Conservation (phyloP, 2,329 filamentous ascomycete genomes). For the Aspergillus ibericus region DNA sequence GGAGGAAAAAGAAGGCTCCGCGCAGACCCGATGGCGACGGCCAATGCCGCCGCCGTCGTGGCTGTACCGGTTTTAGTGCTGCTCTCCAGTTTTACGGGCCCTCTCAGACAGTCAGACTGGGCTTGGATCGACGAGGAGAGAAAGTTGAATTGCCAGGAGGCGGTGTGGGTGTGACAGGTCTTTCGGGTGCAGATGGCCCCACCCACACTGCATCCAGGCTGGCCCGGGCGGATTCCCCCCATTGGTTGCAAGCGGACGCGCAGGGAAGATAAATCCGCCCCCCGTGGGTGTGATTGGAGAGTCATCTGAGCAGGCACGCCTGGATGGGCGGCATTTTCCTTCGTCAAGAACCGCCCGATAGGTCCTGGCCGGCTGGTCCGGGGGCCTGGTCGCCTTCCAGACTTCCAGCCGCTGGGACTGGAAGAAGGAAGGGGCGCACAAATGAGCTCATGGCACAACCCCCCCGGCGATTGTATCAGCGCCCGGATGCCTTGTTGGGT, state of each 20-base stretch:
- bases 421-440: background rate
- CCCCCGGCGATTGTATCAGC: background rate
- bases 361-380: background rate
- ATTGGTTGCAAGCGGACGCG: constrained; percentile 7
- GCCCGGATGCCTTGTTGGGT: background rate
- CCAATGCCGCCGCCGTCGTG: background rate
- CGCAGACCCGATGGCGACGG: background rate
- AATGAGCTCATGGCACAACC: constrained; percentile 1
- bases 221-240: constrained; percentile 1
- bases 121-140: background rate
- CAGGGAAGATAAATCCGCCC: constrained; percentile 9
- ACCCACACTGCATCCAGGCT: constrained; percentile 6
- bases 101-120: too few relatives aligned
- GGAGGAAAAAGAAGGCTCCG: background rate
- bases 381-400: background rate
- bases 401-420: background rate
- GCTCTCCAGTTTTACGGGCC: background rate
- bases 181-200: background rate
- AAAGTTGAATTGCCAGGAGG: constrained; percentile 4
- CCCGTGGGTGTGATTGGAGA: constrained; percentile 6
- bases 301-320: background rate
- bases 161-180: constrained; percentile 23
- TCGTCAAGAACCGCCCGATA: background rate
- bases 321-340: constrained; percentile 4
- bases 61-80: background rate